Conservation (phyloP, 345 rosid species). For the Pseudoturritis turrita region DNA sequence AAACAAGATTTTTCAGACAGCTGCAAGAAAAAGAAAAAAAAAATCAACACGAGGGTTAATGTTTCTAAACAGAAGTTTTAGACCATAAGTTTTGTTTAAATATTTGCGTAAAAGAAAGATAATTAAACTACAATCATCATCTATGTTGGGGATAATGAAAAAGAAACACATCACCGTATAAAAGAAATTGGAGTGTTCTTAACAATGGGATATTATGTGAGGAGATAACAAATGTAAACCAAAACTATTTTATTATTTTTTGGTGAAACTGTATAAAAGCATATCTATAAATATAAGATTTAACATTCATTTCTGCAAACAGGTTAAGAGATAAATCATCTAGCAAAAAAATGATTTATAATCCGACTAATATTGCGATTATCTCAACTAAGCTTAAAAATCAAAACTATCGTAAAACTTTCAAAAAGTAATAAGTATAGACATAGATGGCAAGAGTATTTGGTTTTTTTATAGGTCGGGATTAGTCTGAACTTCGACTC, state of each 20-base stretch:
- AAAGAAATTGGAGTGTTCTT: too few relatives aligned
- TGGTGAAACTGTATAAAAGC: too few relatives aligned
- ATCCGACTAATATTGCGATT: not conserved
- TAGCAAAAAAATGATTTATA: not conserved
- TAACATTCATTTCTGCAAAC: not conserved
- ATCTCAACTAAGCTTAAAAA: not conserved
- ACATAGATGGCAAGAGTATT: not conserved
- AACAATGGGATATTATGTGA: too few relatives aligned
- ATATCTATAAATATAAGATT: not conserved
- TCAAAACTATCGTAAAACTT: not conserved
- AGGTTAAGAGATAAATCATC: not conserved
- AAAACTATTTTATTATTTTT: too few relatives aligned
- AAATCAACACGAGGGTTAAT: too few relatives aligned
- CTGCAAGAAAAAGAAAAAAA: slow-evolving; percentile 1
- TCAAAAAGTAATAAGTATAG: not conserved
- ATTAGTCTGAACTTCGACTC: not conserved
- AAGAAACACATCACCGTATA: too few relatives aligned
- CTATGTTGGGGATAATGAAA: too few relatives aligned
- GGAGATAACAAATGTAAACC: too few relatives aligned
- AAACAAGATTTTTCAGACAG: not conserved
- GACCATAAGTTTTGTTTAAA: too few relatives aligned
- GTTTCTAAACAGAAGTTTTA: not conserved
- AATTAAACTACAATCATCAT: too few relatives aligned
- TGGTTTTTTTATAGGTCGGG: not conserved
- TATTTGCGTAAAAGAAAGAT: too few relatives aligned